Evolutionary conservation across 148 eudicot genomes (phyloP).

Genomic region (Cornus kousa): DNA sequence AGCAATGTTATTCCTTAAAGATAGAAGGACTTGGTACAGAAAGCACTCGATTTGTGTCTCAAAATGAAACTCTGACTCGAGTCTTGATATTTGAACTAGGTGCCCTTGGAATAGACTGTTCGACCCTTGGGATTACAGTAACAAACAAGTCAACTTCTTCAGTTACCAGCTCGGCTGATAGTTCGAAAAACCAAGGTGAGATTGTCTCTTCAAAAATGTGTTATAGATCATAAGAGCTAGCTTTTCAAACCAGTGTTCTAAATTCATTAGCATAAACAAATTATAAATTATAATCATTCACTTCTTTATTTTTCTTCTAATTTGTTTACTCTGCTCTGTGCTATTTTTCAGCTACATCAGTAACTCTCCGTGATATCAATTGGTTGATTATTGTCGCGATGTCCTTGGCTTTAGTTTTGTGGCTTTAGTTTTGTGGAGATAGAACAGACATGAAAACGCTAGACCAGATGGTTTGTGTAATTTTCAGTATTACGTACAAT

Average conservation of each 20-base stretch:
- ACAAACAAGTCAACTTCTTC: constrained; percentile 28
- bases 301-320: background rate
- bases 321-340: background rate
- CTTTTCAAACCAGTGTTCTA: too few species aligned
- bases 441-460: background rate
- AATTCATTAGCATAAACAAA: too few species aligned
- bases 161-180: constrained; percentile 17
- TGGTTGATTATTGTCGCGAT: constrained; percentile 9
- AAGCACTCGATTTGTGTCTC: background rate
- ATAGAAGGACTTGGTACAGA: too few species aligned
- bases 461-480: background rate
- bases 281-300: background rate
- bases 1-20: background rate
- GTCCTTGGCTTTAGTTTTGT: background rate
- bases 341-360: constrained; percentile 13
- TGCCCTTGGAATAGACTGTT: constrained; percentile 56
- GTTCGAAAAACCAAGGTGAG: constrained; percentile 27
- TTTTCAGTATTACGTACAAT: background rate
- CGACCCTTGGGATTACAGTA: constrained; percentile 36
- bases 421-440: constrained; percentile 10
- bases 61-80: background rate
- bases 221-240: background rate
- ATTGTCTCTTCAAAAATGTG: background rate
- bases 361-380: background rate
- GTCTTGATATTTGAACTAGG: constrained; percentile 25